phyloP scores from a whole-genome alignment of 169 alveolate genomes.

The Eimeria necatrix region DNA sequence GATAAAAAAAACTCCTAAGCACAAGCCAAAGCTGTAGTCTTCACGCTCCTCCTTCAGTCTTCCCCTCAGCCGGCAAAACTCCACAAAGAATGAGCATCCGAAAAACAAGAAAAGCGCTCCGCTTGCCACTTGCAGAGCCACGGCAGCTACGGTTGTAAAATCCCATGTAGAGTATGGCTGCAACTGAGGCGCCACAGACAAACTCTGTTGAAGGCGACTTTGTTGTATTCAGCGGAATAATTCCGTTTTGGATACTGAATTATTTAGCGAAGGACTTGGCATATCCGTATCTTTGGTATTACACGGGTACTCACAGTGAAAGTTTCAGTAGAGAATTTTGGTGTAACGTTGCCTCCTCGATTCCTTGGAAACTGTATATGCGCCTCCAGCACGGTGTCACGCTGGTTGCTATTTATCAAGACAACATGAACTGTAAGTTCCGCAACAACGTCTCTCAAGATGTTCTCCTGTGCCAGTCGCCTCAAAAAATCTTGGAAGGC shows the following conservation, averaged over 20 bases:
- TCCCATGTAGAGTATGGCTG: slow-evolving; percentile 60
- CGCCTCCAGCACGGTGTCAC: slow-evolving; percentile 3
- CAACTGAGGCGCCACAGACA: slow-evolving; percentile 54
- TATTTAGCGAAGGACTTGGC: background rate
- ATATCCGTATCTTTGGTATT: background rate
- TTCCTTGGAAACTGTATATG: slow-evolving; percentile 5
- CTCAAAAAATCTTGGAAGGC: slow-evolving; percentile 19
- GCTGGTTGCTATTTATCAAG: background rate
- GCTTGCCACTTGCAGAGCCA: slow-evolving; percentile 58
- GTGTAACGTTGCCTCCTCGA: slow-evolving; percentile 46
- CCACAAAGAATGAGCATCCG: slow-evolving; percentile 53
- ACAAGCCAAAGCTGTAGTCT: slow-evolving; percentile 31
- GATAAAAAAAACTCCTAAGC: slow-evolving; percentile 34
- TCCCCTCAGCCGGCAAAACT: background rate
- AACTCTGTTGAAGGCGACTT: too few relatives aligned
- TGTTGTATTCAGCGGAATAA: background rate
- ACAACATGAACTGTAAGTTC: slow-evolving; percentile 34
- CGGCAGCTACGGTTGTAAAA: background rate
- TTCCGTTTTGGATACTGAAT: background rate
- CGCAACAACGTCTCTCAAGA: slow-evolving; percentile 19
- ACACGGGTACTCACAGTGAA: slow-evolving; percentile 20
- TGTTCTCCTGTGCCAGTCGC: slow-evolving; percentile 8
- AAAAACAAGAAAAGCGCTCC: slow-evolving; percentile 39
- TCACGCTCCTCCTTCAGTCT: slow-evolving; percentile 37
- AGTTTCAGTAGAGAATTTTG: background rate